Percentiles rank a stretch among this genome's conserved stretches.
These are phyloP conservation scores for Solanum hybrid DNA, from an alignment of 305 asterid genomes.

Conservation along the genomic window DNA sequence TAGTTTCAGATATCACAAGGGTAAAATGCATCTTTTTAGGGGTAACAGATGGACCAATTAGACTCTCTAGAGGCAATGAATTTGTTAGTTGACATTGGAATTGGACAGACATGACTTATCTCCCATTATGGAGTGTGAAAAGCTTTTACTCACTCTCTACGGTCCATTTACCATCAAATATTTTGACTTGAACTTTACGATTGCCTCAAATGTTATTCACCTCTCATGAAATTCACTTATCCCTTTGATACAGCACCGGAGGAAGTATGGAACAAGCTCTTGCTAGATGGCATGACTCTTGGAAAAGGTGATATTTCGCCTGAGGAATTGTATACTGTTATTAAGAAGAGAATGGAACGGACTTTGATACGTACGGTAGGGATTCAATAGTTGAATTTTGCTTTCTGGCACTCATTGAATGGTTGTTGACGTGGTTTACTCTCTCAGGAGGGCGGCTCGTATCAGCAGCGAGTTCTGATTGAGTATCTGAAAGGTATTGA, in stretches of 20 bases:
- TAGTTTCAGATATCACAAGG: not conserved
- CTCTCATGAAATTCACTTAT: not conserved
- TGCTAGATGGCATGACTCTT: constrained; percentile 51
- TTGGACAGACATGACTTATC: not conserved
- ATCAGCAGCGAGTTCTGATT: constrained; percentile 77
- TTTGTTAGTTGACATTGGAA: not conserved
- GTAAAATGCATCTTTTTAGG: not conserved
- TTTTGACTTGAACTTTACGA: not conserved
- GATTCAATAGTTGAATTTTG: not conserved
- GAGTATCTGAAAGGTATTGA: constrained; percentile 92
- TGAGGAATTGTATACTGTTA: constrained; percentile 51
- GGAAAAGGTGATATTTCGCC: constrained; percentile 74
- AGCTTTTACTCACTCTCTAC: not conserved
- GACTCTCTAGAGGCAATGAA: not conserved
- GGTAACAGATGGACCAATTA: not conserved
- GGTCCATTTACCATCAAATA: not conserved
- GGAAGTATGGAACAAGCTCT: constrained; percentile 68
- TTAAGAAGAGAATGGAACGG: constrained; percentile 79
- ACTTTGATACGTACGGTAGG: constrained; percentile 81
- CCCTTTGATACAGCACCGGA: constrained; percentile 59
- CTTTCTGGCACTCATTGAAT: not conserved
- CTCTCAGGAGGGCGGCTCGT: constrained; percentile 86
- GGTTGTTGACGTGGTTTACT: not conserved
- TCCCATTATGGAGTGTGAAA: not conserved
- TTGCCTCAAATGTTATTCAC: not conserved